Evolutionary conservation across 1,139 yeast species (phyloP), one percentile per base, ranked within the genome.

Genomic region (Protomyces lactucae-debilis): DNA sequence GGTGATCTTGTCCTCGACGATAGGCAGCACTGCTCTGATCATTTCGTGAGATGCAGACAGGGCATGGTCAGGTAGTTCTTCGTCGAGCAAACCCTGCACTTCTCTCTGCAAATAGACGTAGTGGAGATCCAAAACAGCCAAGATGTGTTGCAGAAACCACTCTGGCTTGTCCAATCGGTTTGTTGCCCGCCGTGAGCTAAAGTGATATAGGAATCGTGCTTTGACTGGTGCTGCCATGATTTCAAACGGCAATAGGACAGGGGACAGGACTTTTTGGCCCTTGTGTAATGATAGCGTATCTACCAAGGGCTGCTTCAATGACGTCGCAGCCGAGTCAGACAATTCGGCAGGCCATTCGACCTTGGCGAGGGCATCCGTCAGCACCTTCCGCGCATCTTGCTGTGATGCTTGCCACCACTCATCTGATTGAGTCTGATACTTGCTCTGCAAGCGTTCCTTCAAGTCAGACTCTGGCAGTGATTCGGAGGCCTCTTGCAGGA

Each of bases 181-280:
- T 0, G 95, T 87, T 21, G 85, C 86, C 57, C 78, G 79, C 25
- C 79, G 78, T 0, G 76, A 72, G 65, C 83, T 84, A 74, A 92
- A 92, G 74, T 92, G 97, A 75, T 81, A 92, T 54, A 82, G 79
- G 72, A 91, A 88, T 65, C 93, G 81, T 14, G 82, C 73, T 28
- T 78, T 78, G 65, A 88, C 81, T 8, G 87, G 86, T 52, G 80
- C 78, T 0, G 87, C 76, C 37, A 90, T 74, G 0, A 80, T 73
- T 40, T 81, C 81, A 57, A 88, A 79, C 0, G 86, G 87, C 83
- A 86, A 82, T 73, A 87, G 76, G 0, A 84, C 75, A 0, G 76
- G 73, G 0, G 57, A 57, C 52, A 57, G 40, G 12, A 16, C 12
- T 18, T 43, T 43, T 18, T 43, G 48, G 12, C 23, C 16, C 25